Evolutionary conservation across 371 early-diverging fungal species (phyloP), one percentile per base, ranked within the genome.

Genomic region (Phascolomyces articulosus): DNA sequence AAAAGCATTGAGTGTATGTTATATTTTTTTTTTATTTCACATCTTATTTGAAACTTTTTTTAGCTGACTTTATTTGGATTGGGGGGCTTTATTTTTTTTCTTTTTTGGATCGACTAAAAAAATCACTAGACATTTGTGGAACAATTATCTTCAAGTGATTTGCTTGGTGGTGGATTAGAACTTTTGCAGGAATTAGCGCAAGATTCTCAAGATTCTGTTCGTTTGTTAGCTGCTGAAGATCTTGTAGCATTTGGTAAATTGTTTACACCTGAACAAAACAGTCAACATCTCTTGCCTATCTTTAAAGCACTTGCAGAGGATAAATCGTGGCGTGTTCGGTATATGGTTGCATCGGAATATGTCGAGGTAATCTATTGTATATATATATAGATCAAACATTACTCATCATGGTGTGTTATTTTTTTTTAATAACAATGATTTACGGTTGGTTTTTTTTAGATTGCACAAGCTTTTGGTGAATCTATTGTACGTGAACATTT

Each of bases 341-440:
- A 97, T 74, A 96, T 97, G 95, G 91, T 96, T 78, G 98, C 98
- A 4, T 95, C 97, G 60, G 95, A 97, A 83, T 96, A 96, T 82
- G 95, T 92, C 48, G 85, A 90, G 85, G 94, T 94, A n/a, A 55
- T n/a, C n/a, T n/a, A n/a, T n/a, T 58, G 49, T 31, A 54, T 28
- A 60, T 15, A 26, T 64, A 27, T 31, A 13, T 26, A 51, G 21
- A 51, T 8, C 21, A 51, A n/a, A n/a, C n/a, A n/a, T n/a, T n/a
- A n/a, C n/a, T n/a, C 4, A 44, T 13, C 4, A 44, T 44, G n/a
- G 16, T 16, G 8, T 41, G 10, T 41, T 11, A 4, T 41, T n/a
- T 44, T 44, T n/a, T 44, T 18, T 15, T 18, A 13, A 4, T 44
- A n/a, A n/a, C n/a, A n/a, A n/a, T 44, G 44, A 18, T 44, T 0